Evolutionary conservation across 768 basidiomycete species (phyloP).

Genomic region (Punctularia strigosozonata): DNA sequence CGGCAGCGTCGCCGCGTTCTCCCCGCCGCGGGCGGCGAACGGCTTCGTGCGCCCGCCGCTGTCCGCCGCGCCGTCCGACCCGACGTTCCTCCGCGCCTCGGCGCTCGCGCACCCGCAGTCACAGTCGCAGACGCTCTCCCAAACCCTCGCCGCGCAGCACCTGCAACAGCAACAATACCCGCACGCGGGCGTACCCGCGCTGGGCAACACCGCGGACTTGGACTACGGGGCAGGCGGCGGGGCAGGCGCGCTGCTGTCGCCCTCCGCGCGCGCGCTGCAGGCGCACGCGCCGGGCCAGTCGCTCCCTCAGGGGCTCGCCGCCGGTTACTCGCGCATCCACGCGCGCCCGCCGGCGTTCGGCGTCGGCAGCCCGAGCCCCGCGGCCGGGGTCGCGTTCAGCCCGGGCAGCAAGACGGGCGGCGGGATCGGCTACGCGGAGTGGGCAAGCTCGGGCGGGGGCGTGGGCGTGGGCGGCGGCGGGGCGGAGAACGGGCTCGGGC

Average conservation of each 20-base stretch:
- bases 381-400: conserved; percentile 17
- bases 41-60: conserved; percentile 11
- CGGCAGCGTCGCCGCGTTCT: conserved; percentile 11
- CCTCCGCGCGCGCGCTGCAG: conserved; percentile 70
- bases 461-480: conserved; percentile 14
- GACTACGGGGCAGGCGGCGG: too few relatives aligned
- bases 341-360: conserved; percentile 35
- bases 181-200: too few relatives aligned
- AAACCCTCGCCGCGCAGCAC: too few relatives aligned
- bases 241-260: too few relatives aligned
- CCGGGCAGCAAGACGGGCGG: conserved; percentile 13
- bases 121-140: too few relatives aligned
- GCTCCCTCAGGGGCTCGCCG: conserved; percentile 85
- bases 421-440: conserved; percentile 15
- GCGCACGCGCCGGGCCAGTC: conserved; percentile 85
- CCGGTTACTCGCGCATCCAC: conserved; percentile 84
- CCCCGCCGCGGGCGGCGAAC: conserved; percentile 15
- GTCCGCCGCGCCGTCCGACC: too few relatives aligned
- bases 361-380: conserved; percentile 26
- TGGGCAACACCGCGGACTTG: too few relatives aligned
- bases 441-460: conserved; percentile 11
- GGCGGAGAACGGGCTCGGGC: not conserved
- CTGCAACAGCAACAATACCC: too few relatives aligned
- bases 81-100: too few relatives aligned
- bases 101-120: too few relatives aligned